A percentile compares a stretch with the other conserved stretches of the same genome.
These are phyloP conservation scores for Tricholoma terreum DNA, from an alignment of 768 basidiomycete species.

Conservation along the genomic window DNA sequence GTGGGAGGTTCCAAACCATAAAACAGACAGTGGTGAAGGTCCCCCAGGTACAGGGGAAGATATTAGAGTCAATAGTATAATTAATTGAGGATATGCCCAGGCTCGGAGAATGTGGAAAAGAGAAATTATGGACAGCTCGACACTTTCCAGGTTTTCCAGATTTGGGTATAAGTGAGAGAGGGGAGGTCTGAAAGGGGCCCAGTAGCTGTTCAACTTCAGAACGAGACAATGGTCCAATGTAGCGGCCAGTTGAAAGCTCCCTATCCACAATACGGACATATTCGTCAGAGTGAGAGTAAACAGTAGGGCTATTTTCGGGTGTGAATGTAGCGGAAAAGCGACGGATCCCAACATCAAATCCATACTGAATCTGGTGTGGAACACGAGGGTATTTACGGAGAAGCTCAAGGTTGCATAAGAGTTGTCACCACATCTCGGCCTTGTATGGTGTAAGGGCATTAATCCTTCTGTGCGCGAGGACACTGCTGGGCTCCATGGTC, in stretches of 20 bases:
- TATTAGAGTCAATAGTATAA: too few relatives aligned
- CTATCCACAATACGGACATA: conserved; percentile 8
- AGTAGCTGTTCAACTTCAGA: too few relatives aligned
- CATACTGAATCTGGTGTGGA: too few relatives aligned
- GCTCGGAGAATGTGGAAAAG: conserved; percentile 6
- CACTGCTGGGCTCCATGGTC: conserved; percentile 25
- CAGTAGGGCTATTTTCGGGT: too few relatives aligned
- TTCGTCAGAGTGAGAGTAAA: not conserved
- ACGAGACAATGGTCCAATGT: too few relatives aligned
- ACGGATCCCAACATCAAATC: conserved; percentile 19
- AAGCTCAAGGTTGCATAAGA: not conserved
- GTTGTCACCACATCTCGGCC: conserved; percentile 9
- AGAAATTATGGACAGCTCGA: too few relatives aligned
- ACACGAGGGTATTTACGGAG: too few relatives aligned
- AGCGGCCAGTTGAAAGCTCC: conserved; percentile 12
- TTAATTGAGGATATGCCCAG: conserved; percentile 6
- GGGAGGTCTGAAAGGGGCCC: too few relatives aligned
- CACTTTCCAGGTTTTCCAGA: too few relatives aligned
- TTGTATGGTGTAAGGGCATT: conserved; percentile 16
- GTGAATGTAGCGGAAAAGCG: conserved; percentile 10
- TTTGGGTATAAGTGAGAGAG: too few relatives aligned
- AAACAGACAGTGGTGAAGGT: conserved; percentile 2
- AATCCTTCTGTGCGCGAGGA: conserved; percentile 20
- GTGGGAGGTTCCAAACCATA: conserved; percentile 1
- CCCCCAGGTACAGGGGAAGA: too few relatives aligned